Percentiles rank a stretch among this genome's conserved stretches.
These are phyloP conservation scores for Pascua guehoae DNA, from an alignment of 1,284 basidiomycete genomes.

Conservation along the genomic window DNA sequence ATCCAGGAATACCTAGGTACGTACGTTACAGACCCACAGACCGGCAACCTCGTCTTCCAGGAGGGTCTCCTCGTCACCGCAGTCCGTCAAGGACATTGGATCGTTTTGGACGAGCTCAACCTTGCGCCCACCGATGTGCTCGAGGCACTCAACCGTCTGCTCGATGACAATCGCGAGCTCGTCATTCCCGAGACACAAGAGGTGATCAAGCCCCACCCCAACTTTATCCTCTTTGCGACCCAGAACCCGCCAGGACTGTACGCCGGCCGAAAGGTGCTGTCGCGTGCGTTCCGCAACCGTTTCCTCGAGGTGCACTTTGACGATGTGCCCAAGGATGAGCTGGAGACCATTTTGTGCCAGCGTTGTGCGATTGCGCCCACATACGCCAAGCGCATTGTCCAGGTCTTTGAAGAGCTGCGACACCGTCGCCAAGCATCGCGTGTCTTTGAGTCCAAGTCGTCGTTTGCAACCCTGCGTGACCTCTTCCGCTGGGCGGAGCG, in stretches of 20 bases:
- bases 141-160: conserved; percentile 90
- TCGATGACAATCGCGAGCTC: conserved; percentile 97
- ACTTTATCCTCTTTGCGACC: conserved; percentile 98
- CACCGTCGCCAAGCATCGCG: conserved; percentile 83
- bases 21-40: conserved; percentile 86
- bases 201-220: conserved; percentile 85
- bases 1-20: conserved; percentile 98
- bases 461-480: conserved; percentile 94
- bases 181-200: conserved; percentile 96
- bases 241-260: conserved; percentile 99
- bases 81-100: conserved; percentile 90
- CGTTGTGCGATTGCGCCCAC: conserved; percentile 87
- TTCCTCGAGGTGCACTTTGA: conserved; percentile 98
- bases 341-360: conserved; percentile 88
- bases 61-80: conserved; percentile 93
- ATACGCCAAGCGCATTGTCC: conserved; percentile 85
- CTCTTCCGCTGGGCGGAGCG: conserved; percentile 95
- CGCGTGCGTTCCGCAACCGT: conserved; percentile 95
- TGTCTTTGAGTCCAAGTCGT: conserved; percentile 96
- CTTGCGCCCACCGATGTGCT: conserved; percentile 96
- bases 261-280: conserved; percentile 90
- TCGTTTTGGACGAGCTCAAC: conserved; percentile 97
- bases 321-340: conserved; percentile 89
- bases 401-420: conserved; percentile 89
- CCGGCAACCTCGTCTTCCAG: conserved; percentile 89